These are phyloP conservation scores for Calonectria fujianensis DNA, from an alignment of 2,329 filamentous ascomycete species.

Conservation along the genomic window DNA sequence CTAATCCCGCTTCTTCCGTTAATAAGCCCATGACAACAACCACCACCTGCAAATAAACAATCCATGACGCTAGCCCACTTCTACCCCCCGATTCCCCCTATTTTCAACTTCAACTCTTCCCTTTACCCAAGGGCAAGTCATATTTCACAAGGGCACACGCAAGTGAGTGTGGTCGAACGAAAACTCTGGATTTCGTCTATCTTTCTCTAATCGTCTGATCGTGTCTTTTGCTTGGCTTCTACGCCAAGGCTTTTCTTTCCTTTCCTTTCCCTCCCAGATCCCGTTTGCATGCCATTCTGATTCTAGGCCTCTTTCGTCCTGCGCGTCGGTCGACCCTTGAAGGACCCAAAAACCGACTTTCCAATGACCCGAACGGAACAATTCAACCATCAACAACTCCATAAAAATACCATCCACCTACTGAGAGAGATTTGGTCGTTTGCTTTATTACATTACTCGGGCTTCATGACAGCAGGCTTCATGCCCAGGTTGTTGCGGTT, in stretches of 20 bases:
- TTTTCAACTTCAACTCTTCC: conserved; percentile 13
- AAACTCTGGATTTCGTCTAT: conserved; percentile 35
- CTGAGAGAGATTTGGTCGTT: not conserved
- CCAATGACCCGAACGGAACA: conserved; percentile 28
- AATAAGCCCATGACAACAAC: conserved; percentile 1
- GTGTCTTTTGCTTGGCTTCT: conserved; percentile 26
- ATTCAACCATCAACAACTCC: conserved; percentile 24
- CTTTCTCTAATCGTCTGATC: conserved; percentile 40
- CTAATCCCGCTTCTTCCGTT: conserved; percentile 20
- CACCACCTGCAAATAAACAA: not conserved
- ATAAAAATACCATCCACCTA: conserved; percentile 34
- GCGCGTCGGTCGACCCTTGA: conserved; percentile 2
- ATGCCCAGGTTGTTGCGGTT: conserved; percentile 92
- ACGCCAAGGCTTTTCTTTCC: conserved; percentile 28
- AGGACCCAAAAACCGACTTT: not conserved
- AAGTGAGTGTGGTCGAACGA: conserved; percentile 28
- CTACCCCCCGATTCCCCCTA: not conserved
- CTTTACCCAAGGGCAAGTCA: not conserved
- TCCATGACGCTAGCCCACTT: conserved; percentile 16
- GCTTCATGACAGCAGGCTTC: conserved; percentile 56
- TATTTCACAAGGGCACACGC: not conserved
- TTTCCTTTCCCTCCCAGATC: not conserved
- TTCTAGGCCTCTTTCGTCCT: not conserved
- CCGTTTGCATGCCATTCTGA: not conserved
- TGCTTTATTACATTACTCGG: conserved; percentile 34